phyloP scores from a whole-genome alignment of 2,329 filamentous ascomycete species.

The Claviceps sp. region DNA sequence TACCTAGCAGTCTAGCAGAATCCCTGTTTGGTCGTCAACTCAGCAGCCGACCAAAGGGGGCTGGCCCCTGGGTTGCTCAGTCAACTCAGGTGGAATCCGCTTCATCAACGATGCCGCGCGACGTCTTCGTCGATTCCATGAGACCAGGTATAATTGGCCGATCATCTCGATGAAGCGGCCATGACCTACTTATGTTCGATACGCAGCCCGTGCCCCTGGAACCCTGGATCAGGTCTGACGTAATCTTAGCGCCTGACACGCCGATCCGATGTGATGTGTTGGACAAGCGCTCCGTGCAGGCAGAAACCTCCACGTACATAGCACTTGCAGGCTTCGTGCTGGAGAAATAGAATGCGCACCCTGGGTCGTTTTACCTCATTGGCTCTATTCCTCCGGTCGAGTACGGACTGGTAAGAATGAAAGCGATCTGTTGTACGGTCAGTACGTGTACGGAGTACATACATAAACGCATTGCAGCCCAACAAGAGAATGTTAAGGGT shows the following conservation, averaged over 20 bases:
- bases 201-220: background rate
- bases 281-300: background rate
- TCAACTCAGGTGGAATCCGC: background rate
- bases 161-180: background rate
- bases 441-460: too few relatives aligned
- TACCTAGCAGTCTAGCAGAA: background rate
- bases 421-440: too few relatives aligned
- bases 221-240: background rate
- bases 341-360: too few relatives aligned
- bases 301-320: too few relatives aligned
- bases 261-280: background rate
- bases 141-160: too few relatives aligned
- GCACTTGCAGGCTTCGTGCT: too few relatives aligned
- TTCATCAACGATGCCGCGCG: background rate
- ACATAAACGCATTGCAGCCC: background rate
- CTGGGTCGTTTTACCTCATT: too few relatives aligned
- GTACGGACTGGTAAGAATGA: too few relatives aligned
- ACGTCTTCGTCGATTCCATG: background rate
- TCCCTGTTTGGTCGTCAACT: background rate
- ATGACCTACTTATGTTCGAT: slow-evolving; percentile 1
- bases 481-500: background rate
- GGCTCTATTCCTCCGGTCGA: too few relatives aligned
- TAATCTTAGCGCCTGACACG: background rate
- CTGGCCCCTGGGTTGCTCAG: background rate
- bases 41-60: background rate